Evolutionary conservation across 352 stramenopile species (phyloP), one percentile per base, ranked within the genome.

Genomic region (Pythium plurisporium): DNA sequence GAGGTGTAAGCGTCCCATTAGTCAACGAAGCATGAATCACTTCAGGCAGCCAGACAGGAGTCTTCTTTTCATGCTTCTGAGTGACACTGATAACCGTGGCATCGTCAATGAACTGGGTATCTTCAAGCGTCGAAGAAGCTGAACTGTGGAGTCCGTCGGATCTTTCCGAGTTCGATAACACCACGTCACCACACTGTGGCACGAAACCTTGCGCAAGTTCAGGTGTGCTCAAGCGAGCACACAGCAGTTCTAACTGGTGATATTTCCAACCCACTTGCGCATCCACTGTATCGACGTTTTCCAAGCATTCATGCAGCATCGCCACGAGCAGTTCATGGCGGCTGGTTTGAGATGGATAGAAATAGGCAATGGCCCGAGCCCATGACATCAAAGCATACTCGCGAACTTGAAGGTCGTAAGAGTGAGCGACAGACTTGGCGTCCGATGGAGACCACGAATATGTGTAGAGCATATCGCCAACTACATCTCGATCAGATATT

Each of bases 161-260:
- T 15, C 2, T 40, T 17, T 49, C 38, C 17, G 38, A 10, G 12
- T 19, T 44, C 19, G 51, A 62, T 43, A 89, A 67, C 19, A 92
- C 58, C 38, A 90, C 59, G 58, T 91, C 74, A 12, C 80, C 68
- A 55, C 72, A 86, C 8, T 70, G 61, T 15, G 86, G 86, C 10
- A 94, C 82, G 61, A 95, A 95, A 2, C 64, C 63, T 60, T 90
- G 80, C 0, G 75, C 76, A 56, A 93, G 70, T 67, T 95, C 86
- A 30, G 80, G 82, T 19, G 90, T 62, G 6, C 83, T 62, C 7
- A 95, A 60, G 31, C 86, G 72, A 58, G 82, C 79, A 55, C 86
- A 95, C 23, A 95, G 69, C 22, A 95, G 49, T 40, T 95, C 86
- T 22, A 95, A 64, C 54, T 93, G 80, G 25, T 78, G 62, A 65